These are phyloP conservation scores for Septoria petroselini DNA, from an alignment of 2,329 filamentous ascomycete species.

Conservation along the genomic window DNA sequence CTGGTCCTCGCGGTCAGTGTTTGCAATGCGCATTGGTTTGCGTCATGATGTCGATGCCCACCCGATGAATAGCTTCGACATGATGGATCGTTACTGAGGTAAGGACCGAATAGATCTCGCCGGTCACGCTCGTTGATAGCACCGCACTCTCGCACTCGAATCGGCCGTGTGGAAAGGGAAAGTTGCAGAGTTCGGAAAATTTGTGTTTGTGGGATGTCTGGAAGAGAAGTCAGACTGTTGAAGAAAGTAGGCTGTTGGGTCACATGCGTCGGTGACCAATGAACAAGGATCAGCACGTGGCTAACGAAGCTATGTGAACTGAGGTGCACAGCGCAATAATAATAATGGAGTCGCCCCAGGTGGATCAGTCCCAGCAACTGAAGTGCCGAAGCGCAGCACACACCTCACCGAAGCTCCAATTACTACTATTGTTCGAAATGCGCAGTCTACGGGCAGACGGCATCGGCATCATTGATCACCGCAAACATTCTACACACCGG, in stretches of 20 bases:
- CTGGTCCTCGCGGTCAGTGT: slow-evolving; percentile 48
- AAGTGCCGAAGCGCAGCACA: slow-evolving; percentile 10
- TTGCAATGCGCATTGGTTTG: not conserved
- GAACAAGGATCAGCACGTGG: slow-evolving; percentile 20
- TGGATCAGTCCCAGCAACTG: not conserved
- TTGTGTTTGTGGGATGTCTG: slow-evolving; percentile 17
- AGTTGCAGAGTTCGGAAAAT: slow-evolving; percentile 15
- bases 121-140: slow-evolving; percentile 9
- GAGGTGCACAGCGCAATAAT: slow-evolving; percentile 5
- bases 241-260: slow-evolving; percentile 8
- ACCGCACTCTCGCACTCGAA: slow-evolving; percentile 11
- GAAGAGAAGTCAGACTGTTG: slow-evolving; percentile 17
- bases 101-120: slow-evolving; percentile 33
- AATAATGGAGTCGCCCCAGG: not conserved
- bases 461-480: slow-evolving; percentile 8
- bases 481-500: too few species aligned
- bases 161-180: slow-evolving; percentile 8
- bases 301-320: slow-evolving; percentile 14
- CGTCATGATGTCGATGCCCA: slow-evolving; percentile 48
- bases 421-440: too few species aligned
- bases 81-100: slow-evolving; percentile 44
- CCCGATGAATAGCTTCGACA: slow-evolving; percentile 97
- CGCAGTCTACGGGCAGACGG: slow-evolving; percentile 1
- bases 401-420: too few species aligned
- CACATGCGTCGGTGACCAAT: slow-evolving; percentile 19